These are phyloP conservation scores for Allium cepa DNA, from an alignment of 106 monocot genomes.

Conservation along the genomic window DNA sequence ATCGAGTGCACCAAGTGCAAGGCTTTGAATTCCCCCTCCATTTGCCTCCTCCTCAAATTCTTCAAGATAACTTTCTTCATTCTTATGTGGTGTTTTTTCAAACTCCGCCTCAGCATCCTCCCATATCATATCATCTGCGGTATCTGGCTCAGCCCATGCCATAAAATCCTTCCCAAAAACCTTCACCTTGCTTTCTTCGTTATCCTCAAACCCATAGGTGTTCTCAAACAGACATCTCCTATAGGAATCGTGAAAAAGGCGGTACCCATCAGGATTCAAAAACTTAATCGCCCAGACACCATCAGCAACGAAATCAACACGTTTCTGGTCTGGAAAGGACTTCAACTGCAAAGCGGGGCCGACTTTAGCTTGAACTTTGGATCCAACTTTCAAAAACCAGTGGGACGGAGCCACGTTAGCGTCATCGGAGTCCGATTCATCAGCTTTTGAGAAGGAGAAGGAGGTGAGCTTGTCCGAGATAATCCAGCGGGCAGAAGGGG, in stretches of 20 bases:
- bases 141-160: slow-evolving; percentile 78
- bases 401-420: slow-evolving; percentile 8
- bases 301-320: slow-evolving; percentile 82
- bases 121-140: slow-evolving; percentile 82
- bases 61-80: slow-evolving; percentile 22
- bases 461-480: slow-evolving; percentile 50
- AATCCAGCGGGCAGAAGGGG: slow-evolving; percentile 67
- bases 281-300: slow-evolving; percentile 96
- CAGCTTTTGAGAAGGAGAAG: slow-evolving; percentile 46
- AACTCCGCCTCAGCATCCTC: slow-evolving; percentile 70
- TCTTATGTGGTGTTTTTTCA: slow-evolving; percentile 5
- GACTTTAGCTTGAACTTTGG: slow-evolving; percentile 50
- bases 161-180: slow-evolving; percentile 87
- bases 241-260: slow-evolving; percentile 40
- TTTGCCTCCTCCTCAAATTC: slow-evolving; percentile 66
- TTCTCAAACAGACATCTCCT: slow-evolving; percentile 75
- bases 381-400: slow-evolving; percentile 68
- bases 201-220: slow-evolving; percentile 51
- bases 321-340: slow-evolving; percentile 61
- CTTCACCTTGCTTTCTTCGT: slow-evolving; percentile 43
- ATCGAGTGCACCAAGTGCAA: slow-evolving; percentile 71
- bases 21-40: slow-evolving; percentile 69
- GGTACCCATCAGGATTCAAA: slow-evolving; percentile 23
- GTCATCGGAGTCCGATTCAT: slow-evolving; percentile 16
- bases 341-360: slow-evolving; percentile 68